These are phyloP conservation scores for Leptographium lundbergii DNA, from an alignment of 2,329 filamentous ascomycete genomes.

Conservation along the genomic window DNA sequence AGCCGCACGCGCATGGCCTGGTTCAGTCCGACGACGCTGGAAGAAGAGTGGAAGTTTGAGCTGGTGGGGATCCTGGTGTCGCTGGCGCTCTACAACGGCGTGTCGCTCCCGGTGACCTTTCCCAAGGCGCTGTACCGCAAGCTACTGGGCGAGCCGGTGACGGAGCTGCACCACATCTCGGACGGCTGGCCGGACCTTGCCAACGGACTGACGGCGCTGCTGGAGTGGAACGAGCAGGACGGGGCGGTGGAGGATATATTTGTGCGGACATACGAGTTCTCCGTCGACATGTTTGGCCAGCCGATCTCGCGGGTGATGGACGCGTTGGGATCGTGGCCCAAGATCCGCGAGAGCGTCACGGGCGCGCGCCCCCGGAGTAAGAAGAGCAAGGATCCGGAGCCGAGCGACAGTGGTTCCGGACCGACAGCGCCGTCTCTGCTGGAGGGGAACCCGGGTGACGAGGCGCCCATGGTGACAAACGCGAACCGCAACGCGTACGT, in stretches of 20 bases:
- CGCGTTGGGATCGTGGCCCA: slow-evolving; percentile 36
- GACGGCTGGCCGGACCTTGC: slow-evolving; percentile 82
- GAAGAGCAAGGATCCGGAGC: slow-evolving; percentile 13
- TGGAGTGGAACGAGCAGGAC: slow-evolving; percentile 63
- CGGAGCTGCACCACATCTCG: slow-evolving; percentile 60
- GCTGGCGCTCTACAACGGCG: slow-evolving; percentile 82
- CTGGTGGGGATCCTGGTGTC: slow-evolving; percentile 79
- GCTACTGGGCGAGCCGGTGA: slow-evolving; percentile 56
- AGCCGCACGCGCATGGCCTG: slow-evolving; percentile 66
- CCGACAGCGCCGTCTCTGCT: not conserved
- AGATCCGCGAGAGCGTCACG: slow-evolving; percentile 24
- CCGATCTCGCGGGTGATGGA: slow-evolving; percentile 46
- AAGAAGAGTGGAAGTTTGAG: slow-evolving; percentile 82
- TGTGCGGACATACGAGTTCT: slow-evolving; percentile 77
- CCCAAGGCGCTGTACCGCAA: slow-evolving; percentile 74
- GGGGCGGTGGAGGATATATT: slow-evolving; percentile 74
- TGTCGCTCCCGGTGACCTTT: slow-evolving; percentile 83
- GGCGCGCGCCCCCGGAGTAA: not conserved
- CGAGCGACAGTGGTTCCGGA: not conserved
- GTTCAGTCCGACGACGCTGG: slow-evolving; percentile 73
- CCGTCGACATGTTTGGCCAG: slow-evolving; percentile 44
- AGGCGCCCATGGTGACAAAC: slow-evolving; percentile 66
- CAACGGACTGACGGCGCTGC: slow-evolving; percentile 57
- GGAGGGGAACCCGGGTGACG: slow-evolving; percentile 19
- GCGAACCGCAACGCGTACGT: slow-evolving; percentile 69